These are phyloP conservation scores for Suillus occidentalis DNA, from an alignment of 768 basidiomycete species.

Conservation along the genomic window DNA sequence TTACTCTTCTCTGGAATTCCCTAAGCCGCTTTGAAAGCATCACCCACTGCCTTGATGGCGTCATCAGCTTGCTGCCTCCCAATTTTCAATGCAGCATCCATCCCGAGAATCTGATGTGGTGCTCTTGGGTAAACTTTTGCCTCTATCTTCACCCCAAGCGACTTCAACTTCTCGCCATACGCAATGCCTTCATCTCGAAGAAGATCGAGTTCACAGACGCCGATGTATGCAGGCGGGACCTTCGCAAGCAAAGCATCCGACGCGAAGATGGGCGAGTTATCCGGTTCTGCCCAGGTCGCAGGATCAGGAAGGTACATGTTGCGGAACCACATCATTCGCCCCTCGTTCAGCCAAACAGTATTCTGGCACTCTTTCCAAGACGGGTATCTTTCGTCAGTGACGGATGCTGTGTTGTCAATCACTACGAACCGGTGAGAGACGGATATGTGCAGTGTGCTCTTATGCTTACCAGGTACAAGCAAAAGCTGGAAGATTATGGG, in stretches of 20 bases:
- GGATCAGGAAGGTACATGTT: slow-evolving; percentile 64
- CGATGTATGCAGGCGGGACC: slow-evolving; percentile 61
- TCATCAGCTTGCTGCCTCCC: slow-evolving; percentile 21
- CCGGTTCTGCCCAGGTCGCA: slow-evolving; percentile 61
- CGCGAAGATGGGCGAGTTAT: slow-evolving; percentile 71
- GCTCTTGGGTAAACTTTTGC: slow-evolving; percentile 53
- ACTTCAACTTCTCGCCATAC: slow-evolving; percentile 57
- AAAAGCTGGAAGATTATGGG: slow-evolving; percentile 65
- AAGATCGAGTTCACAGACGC: slow-evolving; percentile 64
- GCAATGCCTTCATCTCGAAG: slow-evolving; percentile 64
- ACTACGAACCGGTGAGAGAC: slow-evolving; percentile 31
- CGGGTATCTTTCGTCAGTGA: slow-evolving; percentile 34
- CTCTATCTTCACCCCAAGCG: slow-evolving; percentile 53
- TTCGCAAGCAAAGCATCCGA: slow-evolving; percentile 51
- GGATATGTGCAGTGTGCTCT: not conserved
- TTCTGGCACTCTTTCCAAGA: slow-evolving; percentile 59
- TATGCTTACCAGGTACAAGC: slow-evolving; percentile 51
- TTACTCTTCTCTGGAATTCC: not conserved
- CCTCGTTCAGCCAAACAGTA: slow-evolving; percentile 59
- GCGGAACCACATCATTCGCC: slow-evolving; percentile 72
- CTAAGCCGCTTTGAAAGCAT: slow-evolving; percentile 17
- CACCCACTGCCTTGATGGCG: slow-evolving; percentile 24
- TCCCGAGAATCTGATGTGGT: slow-evolving; percentile 71
- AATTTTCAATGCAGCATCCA: slow-evolving; percentile 49
- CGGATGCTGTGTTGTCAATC: slow-evolving; percentile 64